Evolutionary conservation across 2,329 filamentous ascomycete genomes (phyloP).

Genomic region (Kalaharituber pfeilii): DNA sequence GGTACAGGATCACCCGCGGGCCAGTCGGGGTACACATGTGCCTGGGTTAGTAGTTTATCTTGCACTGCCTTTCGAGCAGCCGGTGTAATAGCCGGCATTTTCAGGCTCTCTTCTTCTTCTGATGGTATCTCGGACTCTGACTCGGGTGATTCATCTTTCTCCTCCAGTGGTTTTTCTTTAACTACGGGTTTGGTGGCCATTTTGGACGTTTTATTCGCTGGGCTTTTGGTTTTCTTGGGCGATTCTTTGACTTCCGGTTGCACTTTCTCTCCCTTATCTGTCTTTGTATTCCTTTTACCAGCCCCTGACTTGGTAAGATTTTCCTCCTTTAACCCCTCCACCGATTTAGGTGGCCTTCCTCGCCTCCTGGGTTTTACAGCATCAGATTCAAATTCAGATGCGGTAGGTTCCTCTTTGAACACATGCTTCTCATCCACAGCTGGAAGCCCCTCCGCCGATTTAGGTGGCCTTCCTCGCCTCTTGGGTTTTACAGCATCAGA

Average conservation of each 20-base stretch:
- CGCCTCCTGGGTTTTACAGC: not conserved
- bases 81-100: constrained; percentile 52
- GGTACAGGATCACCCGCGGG: constrained; percentile 73
- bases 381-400: not conserved
- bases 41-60: constrained; percentile 44
- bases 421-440: not conserved
- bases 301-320: not conserved
- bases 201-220: constrained; percentile 24
- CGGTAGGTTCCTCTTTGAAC: not conserved
- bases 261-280: constrained; percentile 3
- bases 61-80: constrained; percentile 71
- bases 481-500: not conserved
- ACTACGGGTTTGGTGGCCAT: constrained; percentile 27
- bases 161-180: constrained; percentile 10
- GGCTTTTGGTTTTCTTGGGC: constrained; percentile 7
- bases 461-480: not conserved
- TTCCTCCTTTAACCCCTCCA: not conserved
- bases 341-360: not conserved
- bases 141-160: not conserved
- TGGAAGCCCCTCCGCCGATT: not conserved
- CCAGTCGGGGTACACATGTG: constrained; percentile 87
- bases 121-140: constrained; percentile 10
- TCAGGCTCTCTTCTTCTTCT: constrained; percentile 24
- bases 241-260: constrained; percentile 3
- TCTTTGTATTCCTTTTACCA: not conserved